phyloP scores from a whole-genome alignment of 176 grass and related monocot genomes.

The Oryza coarctata region DNA sequence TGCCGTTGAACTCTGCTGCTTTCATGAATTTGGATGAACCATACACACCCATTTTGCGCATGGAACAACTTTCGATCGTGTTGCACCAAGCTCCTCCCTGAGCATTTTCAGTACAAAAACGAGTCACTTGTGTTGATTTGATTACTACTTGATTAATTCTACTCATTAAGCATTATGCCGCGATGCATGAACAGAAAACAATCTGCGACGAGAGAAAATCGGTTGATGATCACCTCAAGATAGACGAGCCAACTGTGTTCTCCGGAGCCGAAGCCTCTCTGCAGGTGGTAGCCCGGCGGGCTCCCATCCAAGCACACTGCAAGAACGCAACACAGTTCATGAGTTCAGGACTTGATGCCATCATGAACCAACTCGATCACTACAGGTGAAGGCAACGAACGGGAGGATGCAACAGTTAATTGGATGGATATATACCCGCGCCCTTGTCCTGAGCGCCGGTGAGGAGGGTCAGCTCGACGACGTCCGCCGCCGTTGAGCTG shows the following conservation, averaged over 20 bases:
- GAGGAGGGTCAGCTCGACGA: conserved; percentile 52
- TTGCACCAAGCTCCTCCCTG: conserved; percentile 78
- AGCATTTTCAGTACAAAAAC: conserved; percentile 16
- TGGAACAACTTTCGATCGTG: conserved; percentile 37
- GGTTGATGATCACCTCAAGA: conserved; percentile 49
- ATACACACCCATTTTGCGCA: conserved; percentile 32
- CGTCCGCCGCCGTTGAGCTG: neutral
- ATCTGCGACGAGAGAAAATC: neutral
- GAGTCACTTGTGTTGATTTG: neutral
- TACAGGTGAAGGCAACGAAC: neutral
- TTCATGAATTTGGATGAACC: conserved; percentile 68
- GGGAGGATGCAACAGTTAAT: too few relatives aligned
- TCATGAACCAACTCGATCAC: neutral
- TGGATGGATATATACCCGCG: conserved; percentile 29
- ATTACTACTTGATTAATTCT: neutral
- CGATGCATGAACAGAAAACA: neutral
- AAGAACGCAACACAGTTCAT: neutral
- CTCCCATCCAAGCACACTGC: conserved; percentile 85
- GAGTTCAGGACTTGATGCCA: neutral
- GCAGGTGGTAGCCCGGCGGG: conserved; percentile 71
- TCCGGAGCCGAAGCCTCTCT: conserved; percentile 69
- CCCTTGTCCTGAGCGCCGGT: conserved; percentile 37
- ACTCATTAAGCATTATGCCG: neutral
- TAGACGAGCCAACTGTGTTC: conserved; percentile 61
- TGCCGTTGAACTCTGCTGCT: conserved; percentile 44